Conservation (phyloP, 306 rosid genomes). For the Oemleria cerasiformis region DNA sequence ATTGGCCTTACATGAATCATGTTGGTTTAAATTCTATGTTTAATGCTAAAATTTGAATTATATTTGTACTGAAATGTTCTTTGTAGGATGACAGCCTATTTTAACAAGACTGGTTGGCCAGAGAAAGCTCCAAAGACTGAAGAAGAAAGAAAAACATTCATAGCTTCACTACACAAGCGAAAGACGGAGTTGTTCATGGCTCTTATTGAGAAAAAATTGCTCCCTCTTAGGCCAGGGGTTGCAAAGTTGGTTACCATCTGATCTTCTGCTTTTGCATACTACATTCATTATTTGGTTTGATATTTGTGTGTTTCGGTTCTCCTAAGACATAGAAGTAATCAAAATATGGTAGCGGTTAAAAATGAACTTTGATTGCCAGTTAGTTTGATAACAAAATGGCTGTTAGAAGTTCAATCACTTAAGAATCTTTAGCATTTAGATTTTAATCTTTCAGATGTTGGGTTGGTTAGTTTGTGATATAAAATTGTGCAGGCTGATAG, state of each 20-base stretch:
- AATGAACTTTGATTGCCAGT: background rate
- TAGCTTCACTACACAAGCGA: slow-evolving; percentile 92
- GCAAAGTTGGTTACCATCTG: slow-evolving; percentile 75
- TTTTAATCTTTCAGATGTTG: background rate
- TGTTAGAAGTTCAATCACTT: background rate
- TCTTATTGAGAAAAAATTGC: slow-evolving; percentile 84
- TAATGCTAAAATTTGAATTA: background rate
- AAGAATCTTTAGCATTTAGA: background rate
- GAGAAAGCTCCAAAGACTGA: slow-evolving; percentile 69
- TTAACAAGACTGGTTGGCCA: slow-evolving; percentile 92
- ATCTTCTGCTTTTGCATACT: slow-evolving; percentile 16
- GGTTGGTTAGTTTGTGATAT: slow-evolving; percentile 20
- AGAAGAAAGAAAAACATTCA: slow-evolving; percentile 73
- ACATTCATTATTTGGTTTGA: slow-evolving; percentile 1
- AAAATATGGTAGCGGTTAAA: background rate
- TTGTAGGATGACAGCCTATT: slow-evolving; percentile 90
- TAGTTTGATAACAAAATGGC: background rate
- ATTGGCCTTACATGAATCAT: slow-evolving; percentile 1
- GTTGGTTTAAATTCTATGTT: background rate
- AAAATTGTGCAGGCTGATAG: slow-evolving; percentile 64
- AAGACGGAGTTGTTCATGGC: slow-evolving; percentile 92
- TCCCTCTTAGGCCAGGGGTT: slow-evolving; percentile 98
- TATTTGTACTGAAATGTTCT: slow-evolving; percentile 11
- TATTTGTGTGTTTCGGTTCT: too few species aligned
- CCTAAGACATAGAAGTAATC: background rate